Percentiles rank a stretch among this genome's conserved stretches.
phyloP scores from a whole-genome alignment of 495 filamentous ascomycete genomes.

The Penicillium mononematosum region DNA sequence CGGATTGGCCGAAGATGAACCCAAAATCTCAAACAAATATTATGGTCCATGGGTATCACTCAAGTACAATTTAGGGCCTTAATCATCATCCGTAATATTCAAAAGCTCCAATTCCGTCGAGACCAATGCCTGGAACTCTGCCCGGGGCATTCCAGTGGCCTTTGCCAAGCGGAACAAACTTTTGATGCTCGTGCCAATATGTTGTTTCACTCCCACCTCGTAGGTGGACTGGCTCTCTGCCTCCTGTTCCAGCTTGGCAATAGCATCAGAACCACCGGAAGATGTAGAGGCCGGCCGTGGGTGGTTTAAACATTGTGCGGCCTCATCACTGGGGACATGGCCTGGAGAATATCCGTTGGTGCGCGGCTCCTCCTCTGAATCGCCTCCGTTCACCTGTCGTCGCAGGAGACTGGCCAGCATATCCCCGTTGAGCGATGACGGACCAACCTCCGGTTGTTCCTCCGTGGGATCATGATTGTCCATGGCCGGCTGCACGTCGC shows the following conservation, averaged over 20 bases:
- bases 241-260: constrained; percentile 65
- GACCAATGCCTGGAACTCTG: constrained; percentile 81
- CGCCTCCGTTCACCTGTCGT: constrained; percentile 28
- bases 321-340: constrained; percentile 21
- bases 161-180: constrained; percentile 81
- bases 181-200: constrained; percentile 84
- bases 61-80: constrained; percentile 17
- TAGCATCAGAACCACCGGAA: constrained; percentile 55
- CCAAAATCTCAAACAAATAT: constrained; percentile 16
- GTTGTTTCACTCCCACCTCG: constrained; percentile 83
- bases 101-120: constrained; percentile 77
- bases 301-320: constrained; percentile 36
- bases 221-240: constrained; percentile 63
- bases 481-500: constrained; percentile 84
- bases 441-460: constrained; percentile 47
- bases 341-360: constrained; percentile 27
- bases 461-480: constrained; percentile 82
- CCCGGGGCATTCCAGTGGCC: constrained; percentile 73
- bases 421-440: constrained; percentile 55
- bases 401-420: constrained; percentile 41
- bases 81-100: constrained; percentile 70
- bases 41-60: constrained; percentile 27
- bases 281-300: constrained; percentile 51
- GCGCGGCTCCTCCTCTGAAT: constrained; percentile 16
- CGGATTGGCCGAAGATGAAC: constrained; percentile 11